Base-by-base conservation (phyloP, 1,139 yeast genomes). In the Yamadazyma conglobata region DNA sequence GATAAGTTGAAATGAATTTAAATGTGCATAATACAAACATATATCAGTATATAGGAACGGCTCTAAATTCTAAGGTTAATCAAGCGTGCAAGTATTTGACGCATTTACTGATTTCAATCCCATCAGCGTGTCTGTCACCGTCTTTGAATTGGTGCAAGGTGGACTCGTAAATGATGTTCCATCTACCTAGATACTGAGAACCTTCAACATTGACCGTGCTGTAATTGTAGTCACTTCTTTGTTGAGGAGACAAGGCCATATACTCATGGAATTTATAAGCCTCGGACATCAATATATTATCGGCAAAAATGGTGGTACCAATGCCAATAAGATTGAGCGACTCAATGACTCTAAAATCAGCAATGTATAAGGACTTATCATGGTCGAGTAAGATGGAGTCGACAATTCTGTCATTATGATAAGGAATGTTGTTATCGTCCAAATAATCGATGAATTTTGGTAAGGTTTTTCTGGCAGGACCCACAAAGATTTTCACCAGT, bases 371-470 rank as follows among this genome's bases (percentile, higher is more conserved):
- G 14, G 52, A 54, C 37, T 64, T 62, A 45, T 54, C 51, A 40
- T 70, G 76, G 43, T 70, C 73, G 31, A 71, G 54, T 36, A 70
- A 61, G 2, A 64, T 44, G 27, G 68, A 50, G 32, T 66, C 73
- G 10, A 58, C 43, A 0, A 55, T 40, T 9, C 26, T 19, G n/a
- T 27, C 15, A 12, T 22, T 22, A 6, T 32, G 10, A 8, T 15
- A 12, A 2, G 8, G 8, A 9, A 33, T 4, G 6, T 33, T 23
- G 24, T 24, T 24, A 33, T 27, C 11, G 10, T 25, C 22, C 15
- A 22, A 10, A 9, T 37, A 27, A 8, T 46, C 43, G 23, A 49
- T 54, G 28, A 63, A 58, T 4, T 36, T 41, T 3, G 55, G 57
- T 14, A 68, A 46, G 0, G 53, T 44, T 12, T 52, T 45, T 1